phyloP scores from a whole-genome alignment of 73 alveolate genomes.

The Symbiodinium pilosum region DNA sequence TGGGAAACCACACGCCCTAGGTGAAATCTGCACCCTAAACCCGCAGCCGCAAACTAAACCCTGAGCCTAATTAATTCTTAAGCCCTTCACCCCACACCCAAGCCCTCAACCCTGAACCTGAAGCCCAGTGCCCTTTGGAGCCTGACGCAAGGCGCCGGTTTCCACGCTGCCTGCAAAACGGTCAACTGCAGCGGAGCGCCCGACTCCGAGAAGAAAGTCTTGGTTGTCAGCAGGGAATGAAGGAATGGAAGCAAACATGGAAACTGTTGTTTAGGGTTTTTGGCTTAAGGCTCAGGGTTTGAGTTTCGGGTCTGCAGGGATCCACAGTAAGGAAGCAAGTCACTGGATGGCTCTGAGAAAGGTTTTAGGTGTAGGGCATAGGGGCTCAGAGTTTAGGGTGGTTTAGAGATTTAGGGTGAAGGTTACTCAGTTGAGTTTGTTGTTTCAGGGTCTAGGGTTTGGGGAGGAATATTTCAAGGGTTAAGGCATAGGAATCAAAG shows the following conservation, averaged over 20 bases:
- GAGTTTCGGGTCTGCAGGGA: background rate
- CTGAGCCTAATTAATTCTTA: background rate
- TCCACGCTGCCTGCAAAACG: background rate
- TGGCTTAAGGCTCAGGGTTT: background rate
- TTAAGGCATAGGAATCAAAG: background rate
- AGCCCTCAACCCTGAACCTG: background rate
- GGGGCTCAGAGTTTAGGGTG: background rate
- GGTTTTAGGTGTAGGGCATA: background rate
- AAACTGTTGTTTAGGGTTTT: background rate
- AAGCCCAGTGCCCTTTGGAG: background rate
- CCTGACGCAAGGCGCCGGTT: background rate
- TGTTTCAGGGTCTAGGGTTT: background rate
- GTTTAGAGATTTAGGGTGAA: too few species aligned
- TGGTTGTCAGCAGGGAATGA: too few species aligned
- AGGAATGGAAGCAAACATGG: too few species aligned
- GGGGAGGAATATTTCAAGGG: background rate
- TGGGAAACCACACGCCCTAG: background rate
- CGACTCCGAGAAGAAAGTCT: background rate
- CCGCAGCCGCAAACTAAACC: background rate
- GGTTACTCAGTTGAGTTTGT: too few species aligned
- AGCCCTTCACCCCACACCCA: too few species aligned
- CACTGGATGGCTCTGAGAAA: background rate
- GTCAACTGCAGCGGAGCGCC: conserved; percentile 10
- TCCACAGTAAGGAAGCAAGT: too few species aligned
- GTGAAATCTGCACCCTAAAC: background rate